phyloP scores from a whole-genome alignment of 176 grass and related monocot species.

The Bromus sterilis region DNA sequence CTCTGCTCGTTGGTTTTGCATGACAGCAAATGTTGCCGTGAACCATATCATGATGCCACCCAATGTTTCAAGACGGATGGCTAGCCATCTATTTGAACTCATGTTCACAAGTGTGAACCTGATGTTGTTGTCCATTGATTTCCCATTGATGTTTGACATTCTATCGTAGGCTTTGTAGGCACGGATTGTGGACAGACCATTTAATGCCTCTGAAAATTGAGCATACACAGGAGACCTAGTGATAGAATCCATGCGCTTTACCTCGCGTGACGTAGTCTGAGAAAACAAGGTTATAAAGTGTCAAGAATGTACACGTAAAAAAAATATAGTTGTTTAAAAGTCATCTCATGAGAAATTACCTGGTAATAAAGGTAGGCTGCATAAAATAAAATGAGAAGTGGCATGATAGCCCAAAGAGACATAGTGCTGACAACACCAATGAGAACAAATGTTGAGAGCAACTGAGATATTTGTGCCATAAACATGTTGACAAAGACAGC shows the following conservation, averaged over 20 bases:
- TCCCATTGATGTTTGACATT: slow-evolving; percentile 87
- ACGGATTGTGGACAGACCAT: slow-evolving; percentile 91
- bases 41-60: slow-evolving; percentile 99
- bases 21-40: slow-evolving; percentile 93
- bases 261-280: slow-evolving; percentile 82
- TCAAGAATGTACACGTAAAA: slow-evolving; percentile 26
- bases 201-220: slow-evolving; percentile 90
- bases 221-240: slow-evolving; percentile 96
- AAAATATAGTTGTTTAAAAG: neutral
- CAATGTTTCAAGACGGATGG: slow-evolving; percentile 88
- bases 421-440: slow-evolving; percentile 92
- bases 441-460: slow-evolving; percentile 94
- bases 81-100: slow-evolving; percentile 89
- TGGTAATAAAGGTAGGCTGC: slow-evolving; percentile 93
- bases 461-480: slow-evolving; percentile 86
- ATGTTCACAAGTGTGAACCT: slow-evolving; percentile 91
- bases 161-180: slow-evolving; percentile 98
- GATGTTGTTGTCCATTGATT: slow-evolving; percentile 96
- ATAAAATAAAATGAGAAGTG: slow-evolving; percentile 94
- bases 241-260: slow-evolving; percentile 94
- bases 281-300: slow-evolving; percentile 23
- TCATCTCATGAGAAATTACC: slow-evolving; percentile 42
- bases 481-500: slow-evolving; percentile 92
- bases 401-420: slow-evolving; percentile 97
- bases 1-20: slow-evolving; percentile 91